Percentiles rank a stretch among this genome's conserved stretches.
phyloP scores from a whole-genome alignment of 2,329 filamentous ascomycete genomes.

The Aspergillus versicolor region DNA sequence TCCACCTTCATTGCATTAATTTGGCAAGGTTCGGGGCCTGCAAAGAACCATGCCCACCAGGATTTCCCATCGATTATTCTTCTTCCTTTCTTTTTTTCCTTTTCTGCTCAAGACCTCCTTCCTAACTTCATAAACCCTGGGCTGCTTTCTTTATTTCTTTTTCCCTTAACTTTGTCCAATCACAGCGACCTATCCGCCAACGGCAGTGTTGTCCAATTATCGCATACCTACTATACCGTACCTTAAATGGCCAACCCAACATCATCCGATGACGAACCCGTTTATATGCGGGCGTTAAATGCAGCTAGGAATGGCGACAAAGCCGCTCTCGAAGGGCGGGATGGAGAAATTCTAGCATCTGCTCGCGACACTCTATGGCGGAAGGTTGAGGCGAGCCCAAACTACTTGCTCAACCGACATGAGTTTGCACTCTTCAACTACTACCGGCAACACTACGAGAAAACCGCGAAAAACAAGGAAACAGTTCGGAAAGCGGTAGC shows the following conservation, averaged over 20 bases:
- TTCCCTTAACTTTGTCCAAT: neutral
- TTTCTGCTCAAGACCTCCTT: constrained; percentile 6
- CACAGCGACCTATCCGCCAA: neutral
- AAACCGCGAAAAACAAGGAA: constrained; percentile 40
- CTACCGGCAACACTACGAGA: constrained; percentile 67
- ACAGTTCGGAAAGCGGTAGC: constrained; percentile 52
- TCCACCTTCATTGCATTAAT: constrained; percentile 25
- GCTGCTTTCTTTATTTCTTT: neutral
- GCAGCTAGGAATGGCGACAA: constrained; percentile 72
- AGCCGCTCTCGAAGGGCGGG: constrained; percentile 60
- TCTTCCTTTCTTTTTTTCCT: constrained; percentile 10
- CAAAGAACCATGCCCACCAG: constrained; percentile 18
- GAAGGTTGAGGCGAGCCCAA: constrained; percentile 63
- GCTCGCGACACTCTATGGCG: constrained; percentile 66
- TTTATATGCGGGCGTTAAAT: constrained; percentile 68
- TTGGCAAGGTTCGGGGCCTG: constrained; percentile 21
- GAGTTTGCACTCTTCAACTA: constrained; percentile 89
- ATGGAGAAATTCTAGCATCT: constrained; percentile 64
- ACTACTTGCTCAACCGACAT: constrained; percentile 71
- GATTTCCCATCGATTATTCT: constrained; percentile 14
- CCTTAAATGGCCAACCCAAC: constrained; percentile 37
- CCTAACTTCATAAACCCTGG: constrained; percentile 6
- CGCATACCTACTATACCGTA: constrained; percentile 4
- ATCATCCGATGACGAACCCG: constrained; percentile 34
- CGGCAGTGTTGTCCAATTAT: neutral